Evolutionary conservation across 345 rosid species (phyloP).

Genomic region (Mangifera indica): DNA sequence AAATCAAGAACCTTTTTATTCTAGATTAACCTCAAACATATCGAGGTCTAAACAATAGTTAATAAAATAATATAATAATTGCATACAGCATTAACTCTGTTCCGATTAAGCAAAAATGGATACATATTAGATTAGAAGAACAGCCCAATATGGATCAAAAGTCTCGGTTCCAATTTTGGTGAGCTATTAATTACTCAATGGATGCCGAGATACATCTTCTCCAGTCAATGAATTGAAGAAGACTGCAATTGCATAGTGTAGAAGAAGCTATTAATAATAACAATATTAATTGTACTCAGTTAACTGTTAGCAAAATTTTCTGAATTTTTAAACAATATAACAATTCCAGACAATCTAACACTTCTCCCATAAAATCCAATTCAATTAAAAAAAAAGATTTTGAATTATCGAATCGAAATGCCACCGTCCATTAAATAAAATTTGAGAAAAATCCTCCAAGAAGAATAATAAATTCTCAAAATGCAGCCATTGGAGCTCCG

Average conservation of each 20-base stretch:
- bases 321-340: background rate
- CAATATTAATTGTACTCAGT: background rate
- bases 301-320: background rate
- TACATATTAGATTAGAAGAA: background rate
- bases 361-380: background rate
- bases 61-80: background rate
- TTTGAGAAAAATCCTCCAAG: background rate
- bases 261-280: background rate
- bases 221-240: background rate
- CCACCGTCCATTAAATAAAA: background rate
- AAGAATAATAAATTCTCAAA: background rate
- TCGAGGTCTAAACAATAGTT: background rate
- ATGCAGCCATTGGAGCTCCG: slow-evolving; percentile 16
- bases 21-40: slow-evolving; percentile 3
- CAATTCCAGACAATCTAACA: background rate
- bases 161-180: background rate
- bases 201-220: background rate
- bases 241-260: background rate
- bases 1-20: background rate
- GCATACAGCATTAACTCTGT: background rate
- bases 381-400: background rate
- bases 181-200: background rate
- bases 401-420: background rate
- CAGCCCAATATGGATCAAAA: background rate
- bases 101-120: background rate